A percentile compares a stretch with the other conserved stretches of the same genome.
Conservation (phyloP, 768 basidiomycete genomes). For the Rhodotorula kratochvilovae region DNA sequence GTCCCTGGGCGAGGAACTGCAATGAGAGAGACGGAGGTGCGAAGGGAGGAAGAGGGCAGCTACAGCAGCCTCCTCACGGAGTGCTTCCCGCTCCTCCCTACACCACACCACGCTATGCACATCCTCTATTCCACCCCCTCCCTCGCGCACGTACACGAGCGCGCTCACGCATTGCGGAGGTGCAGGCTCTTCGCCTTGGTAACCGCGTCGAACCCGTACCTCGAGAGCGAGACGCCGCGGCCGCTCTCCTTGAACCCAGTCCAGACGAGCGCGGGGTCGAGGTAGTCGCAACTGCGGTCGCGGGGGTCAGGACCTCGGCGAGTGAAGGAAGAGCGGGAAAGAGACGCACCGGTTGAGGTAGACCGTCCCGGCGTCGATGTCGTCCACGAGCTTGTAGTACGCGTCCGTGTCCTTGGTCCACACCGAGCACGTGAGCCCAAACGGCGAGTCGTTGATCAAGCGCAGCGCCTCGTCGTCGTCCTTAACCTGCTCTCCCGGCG, state of each 20-base stretch:
- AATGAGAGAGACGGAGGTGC: no score
- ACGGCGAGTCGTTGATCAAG: slow-evolving; percentile 94
- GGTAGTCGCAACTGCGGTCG: slow-evolving; percentile 65
- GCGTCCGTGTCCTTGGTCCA: slow-evolving; percentile 74
- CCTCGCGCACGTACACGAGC: no score
- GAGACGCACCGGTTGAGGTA: slow-evolving; percentile 72
- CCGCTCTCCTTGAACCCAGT: slow-evolving; percentile 91
- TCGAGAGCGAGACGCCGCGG: slow-evolving; percentile 80
- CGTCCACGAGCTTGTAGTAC: slow-evolving; percentile 65
- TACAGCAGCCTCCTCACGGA: no score
- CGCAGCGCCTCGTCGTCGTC: slow-evolving; percentile 80
- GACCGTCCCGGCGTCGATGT: slow-evolving; percentile 83
- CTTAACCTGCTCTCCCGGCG: slow-evolving; percentile 55
- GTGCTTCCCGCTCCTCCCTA: no score
- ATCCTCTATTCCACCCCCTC: no score
- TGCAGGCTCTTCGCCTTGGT: slow-evolving; percentile 40
- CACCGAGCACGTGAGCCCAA: slow-evolving; percentile 87
- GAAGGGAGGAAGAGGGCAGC: no score
- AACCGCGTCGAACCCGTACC: slow-evolving; percentile 58
- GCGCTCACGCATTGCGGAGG: slow-evolving; percentile 1
- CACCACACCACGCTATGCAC: no score
- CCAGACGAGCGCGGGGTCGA: slow-evolving; percentile 93
- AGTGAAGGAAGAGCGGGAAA: background rate
- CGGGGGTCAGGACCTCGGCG: no score
- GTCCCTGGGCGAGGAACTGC: no score